Conservation (phyloP, 805 yeast genomes). For the Saturnispora saitoi region DNA sequence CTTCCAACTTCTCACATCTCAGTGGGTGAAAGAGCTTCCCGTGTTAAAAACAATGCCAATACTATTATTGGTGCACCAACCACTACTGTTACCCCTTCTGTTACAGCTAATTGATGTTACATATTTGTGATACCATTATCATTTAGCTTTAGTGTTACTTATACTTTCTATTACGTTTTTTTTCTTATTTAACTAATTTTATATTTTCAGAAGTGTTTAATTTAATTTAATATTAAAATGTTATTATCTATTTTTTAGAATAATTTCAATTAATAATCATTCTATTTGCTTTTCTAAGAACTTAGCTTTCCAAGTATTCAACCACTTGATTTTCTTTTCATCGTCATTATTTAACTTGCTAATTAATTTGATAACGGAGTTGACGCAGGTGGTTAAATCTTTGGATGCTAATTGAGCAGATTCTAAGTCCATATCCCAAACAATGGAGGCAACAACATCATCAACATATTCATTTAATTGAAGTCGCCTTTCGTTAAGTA, state of each 20-base stretch:
- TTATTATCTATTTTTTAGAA: neutral
- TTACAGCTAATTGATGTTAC: neutral
- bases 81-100: neutral
- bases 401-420: conserved; percentile 22
- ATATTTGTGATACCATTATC: conserved; percentile 1
- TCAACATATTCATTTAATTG: conserved; percentile 42
- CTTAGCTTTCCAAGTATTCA: conserved; percentile 44
- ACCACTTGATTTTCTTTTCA: conserved; percentile 50
- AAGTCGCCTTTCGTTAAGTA: conserved; percentile 35
- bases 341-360: conserved; percentile 40
- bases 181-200: neutral
- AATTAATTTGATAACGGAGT: conserved; percentile 31
- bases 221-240: neutral
- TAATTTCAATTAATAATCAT: neutral
- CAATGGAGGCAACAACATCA: conserved; percentile 47
- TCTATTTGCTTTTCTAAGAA: conserved; percentile 24
- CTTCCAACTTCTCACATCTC: conserved; percentile 2
- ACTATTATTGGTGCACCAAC: neutral
- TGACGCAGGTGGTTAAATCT: conserved; percentile 18
- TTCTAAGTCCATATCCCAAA: conserved; percentile 36
- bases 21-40: neutral
- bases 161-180: neutral
- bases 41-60: conserved; percentile 8
- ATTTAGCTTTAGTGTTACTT: neutral
- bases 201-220: neutral